A percentile compares a stretch with the other conserved stretches of the same genome.
These are phyloP conservation scores for Didymella arachidicola DNA, from an alignment of 2,329 filamentous ascomycete genomes.

Conservation along the genomic window DNA sequence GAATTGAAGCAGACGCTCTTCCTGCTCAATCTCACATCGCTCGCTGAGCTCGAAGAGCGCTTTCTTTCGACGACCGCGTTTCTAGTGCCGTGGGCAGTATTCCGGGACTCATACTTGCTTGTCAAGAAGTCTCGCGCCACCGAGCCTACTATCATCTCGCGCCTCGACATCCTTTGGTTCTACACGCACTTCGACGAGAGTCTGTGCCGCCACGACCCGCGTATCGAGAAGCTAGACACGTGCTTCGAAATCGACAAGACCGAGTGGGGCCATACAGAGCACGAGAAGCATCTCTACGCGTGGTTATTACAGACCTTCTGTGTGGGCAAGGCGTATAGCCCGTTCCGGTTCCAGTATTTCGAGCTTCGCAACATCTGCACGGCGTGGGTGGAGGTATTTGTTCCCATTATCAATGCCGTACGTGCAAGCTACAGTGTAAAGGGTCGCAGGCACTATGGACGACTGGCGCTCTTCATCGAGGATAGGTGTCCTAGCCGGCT, in stretches of 20 bases:
- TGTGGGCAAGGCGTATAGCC: slow-evolving; percentile 42
- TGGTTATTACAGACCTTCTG: slow-evolving; percentile 46
- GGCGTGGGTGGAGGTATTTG: slow-evolving; percentile 41
- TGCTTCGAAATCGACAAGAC: slow-evolving; percentile 38
- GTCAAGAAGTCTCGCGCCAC: slow-evolving; percentile 23
- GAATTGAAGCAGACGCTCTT: slow-evolving; percentile 36
- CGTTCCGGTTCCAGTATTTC: slow-evolving; percentile 40
- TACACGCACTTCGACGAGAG: slow-evolving; percentile 46
- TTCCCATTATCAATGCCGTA: slow-evolving; percentile 44
- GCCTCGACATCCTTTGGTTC: slow-evolving; percentile 40
- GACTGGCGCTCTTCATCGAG: slow-evolving; percentile 45
- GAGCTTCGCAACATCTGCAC: slow-evolving; percentile 36
- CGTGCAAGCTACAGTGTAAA: slow-evolving; percentile 37
- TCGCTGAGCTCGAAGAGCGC: slow-evolving; percentile 38
- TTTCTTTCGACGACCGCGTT: slow-evolving; percentile 42
- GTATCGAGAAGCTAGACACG: slow-evolving; percentile 26
- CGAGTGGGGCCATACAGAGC: slow-evolving; percentile 35
- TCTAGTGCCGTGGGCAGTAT: slow-evolving; percentile 41
- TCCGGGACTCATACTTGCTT: slow-evolving; percentile 41
- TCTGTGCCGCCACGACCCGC: slow-evolving; percentile 37
- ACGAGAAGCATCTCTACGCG: slow-evolving; percentile 45
- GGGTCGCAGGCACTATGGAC: slow-evolving; percentile 42
- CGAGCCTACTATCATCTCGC: slow-evolving; percentile 28
- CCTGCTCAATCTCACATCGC: slow-evolving; percentile 30
- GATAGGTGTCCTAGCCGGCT: slow-evolving; percentile 36